These are phyloP conservation scores for Aethionema arabicum DNA, from an alignment of 345 rosid genomes.

Conservation along the genomic window DNA sequence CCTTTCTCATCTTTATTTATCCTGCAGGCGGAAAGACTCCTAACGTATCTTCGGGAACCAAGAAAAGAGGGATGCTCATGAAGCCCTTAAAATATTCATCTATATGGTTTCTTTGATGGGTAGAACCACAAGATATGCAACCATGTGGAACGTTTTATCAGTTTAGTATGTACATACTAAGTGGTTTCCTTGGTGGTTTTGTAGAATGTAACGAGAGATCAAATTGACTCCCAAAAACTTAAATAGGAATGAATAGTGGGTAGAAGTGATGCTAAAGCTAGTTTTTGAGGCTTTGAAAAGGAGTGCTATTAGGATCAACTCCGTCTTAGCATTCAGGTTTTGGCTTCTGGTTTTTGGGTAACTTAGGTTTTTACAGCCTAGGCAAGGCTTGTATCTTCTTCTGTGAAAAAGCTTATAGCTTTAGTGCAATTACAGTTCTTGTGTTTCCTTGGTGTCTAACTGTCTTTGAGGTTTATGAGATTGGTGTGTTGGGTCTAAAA, in stretches of 20 bases:
- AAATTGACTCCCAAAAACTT: constrained; percentile 14
- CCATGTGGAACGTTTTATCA: constrained; percentile 16
- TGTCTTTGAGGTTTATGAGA: constrained; percentile 4
- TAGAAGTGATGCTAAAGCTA: constrained; percentile 34
- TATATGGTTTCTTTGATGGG: constrained; percentile 3
- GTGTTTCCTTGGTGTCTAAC: background rate
- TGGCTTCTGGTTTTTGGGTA: constrained; percentile 14
- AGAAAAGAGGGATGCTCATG: constrained; percentile 60
- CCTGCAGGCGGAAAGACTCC: constrained; percentile 88
- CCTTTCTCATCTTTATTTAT: background rate
- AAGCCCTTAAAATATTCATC: constrained; percentile 41
- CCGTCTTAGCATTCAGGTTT: constrained; percentile 25
- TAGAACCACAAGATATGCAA: background rate
- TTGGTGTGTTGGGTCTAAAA: constrained; percentile 18
- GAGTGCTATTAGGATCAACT: constrained; percentile 24
- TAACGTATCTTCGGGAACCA: constrained; percentile 69
- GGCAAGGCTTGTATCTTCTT: no score
- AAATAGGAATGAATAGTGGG: background rate
- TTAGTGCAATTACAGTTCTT: constrained; percentile 13
- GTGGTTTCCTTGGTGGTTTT: constrained; percentile 44
- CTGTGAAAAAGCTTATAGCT: constrained; percentile 28
- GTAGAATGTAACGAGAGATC: constrained; percentile 36
- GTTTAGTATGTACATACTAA: constrained; percentile 51
- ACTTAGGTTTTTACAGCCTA: background rate
- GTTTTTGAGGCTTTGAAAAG: constrained; percentile 30